Conservation (phyloP, 2,329 filamentous ascomycete genomes). For the Colletotrichum plurivorum region DNA sequence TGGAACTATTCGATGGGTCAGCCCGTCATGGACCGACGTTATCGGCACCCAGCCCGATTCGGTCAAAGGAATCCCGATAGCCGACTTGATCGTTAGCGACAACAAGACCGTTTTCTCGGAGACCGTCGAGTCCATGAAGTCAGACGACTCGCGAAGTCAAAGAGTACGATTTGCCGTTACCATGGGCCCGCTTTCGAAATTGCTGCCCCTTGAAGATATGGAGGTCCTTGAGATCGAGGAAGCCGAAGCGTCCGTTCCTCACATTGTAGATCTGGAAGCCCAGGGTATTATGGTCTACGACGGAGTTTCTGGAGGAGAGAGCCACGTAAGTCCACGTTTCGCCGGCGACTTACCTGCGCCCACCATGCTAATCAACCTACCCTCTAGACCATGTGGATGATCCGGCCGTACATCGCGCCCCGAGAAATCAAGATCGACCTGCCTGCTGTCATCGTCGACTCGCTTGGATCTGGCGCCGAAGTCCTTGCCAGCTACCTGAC, state of each 20-base stretch:
- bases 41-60: constrained; percentile 83
- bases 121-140: constrained; percentile 88
- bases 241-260: constrained; percentile 55
- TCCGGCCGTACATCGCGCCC: constrained; percentile 89
- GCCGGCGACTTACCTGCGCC: not conserved
- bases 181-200: constrained; percentile 77
- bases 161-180: constrained; percentile 85
- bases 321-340: constrained; percentile 78
- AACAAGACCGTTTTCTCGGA: constrained; percentile 86
- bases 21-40: constrained; percentile 94
- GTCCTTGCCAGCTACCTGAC: constrained; percentile 95
- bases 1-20: constrained; percentile 94
- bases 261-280: constrained; percentile 86
- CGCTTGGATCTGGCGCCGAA: constrained; percentile 93
- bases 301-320: constrained; percentile 85
- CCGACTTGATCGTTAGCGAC: constrained; percentile 83
- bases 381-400: constrained; percentile 97
- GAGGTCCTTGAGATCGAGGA: constrained; percentile 55
- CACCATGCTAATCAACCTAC: constrained; percentile 20
- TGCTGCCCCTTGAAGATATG: constrained; percentile 63
- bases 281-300: constrained; percentile 99
- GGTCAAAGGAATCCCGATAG: constrained; percentile 82
- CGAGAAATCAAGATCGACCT: constrained; percentile 97
- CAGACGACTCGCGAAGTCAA: constrained; percentile 93
- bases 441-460: constrained; percentile 89